Evolutionary conservation across 345 rosid species (phyloP).

Genomic region (Eucalyptus regnans): DNA sequence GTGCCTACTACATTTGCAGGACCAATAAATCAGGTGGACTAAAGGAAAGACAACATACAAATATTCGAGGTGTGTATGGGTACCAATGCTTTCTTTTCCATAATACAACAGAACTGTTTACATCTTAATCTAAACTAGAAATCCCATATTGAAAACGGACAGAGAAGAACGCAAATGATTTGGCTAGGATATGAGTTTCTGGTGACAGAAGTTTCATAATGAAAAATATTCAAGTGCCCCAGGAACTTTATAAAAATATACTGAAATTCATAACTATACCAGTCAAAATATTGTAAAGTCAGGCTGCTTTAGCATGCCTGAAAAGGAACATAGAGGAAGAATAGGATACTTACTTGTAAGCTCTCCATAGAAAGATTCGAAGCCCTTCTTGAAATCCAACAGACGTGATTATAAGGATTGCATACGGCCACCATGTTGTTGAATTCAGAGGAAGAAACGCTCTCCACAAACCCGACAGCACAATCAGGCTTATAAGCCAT

Average conservation of each 20-base stretch:
- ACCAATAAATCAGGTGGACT: background rate
- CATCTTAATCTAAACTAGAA: background rate
- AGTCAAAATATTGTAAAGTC: background rate
- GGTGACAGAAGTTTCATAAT: background rate
- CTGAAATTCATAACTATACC: background rate
- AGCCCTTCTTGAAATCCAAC: conserved; percentile 87
- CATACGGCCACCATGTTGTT: conserved; percentile 68
- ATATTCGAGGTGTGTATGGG: background rate
- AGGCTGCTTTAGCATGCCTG: background rate
- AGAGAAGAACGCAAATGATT: background rate
- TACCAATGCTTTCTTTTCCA: background rate
- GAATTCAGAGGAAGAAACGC: conserved; percentile 82
- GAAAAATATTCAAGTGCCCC: background rate
- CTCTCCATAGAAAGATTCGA: conserved; percentile 79
- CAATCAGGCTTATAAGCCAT: conserved; percentile 83
- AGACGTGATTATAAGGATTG: conserved; percentile 64
- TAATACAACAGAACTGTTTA: background rate
- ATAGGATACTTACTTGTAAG: conserved; percentile 48
- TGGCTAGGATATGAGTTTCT: background rate
- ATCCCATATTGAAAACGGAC: background rate
- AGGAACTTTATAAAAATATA: background rate
- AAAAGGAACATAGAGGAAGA: background rate
- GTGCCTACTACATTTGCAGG: background rate
- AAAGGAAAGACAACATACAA: background rate
- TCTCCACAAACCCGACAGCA: conserved; percentile 84